A percentile compares a stretch with the other conserved stretches of the same genome.
Evolutionary conservation across 2,329 filamentous ascomycete species (phyloP).

Genomic region (Huntiella bhutanensis): DNA sequence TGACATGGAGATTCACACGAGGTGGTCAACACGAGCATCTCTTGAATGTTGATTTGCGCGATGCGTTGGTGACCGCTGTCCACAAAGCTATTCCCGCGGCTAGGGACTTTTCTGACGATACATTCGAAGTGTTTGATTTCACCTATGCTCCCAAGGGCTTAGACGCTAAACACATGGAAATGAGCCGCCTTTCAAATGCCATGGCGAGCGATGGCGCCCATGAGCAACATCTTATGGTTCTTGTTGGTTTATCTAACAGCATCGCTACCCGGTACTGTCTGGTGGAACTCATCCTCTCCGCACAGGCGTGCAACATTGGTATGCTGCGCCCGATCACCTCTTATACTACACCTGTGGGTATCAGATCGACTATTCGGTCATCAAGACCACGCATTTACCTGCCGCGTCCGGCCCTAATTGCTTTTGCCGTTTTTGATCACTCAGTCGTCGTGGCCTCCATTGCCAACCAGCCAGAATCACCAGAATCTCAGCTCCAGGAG

Average conservation of each 20-base stretch:
- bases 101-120: slow-evolving; percentile 31
- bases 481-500: slow-evolving; percentile 55
- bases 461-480: slow-evolving; percentile 44
- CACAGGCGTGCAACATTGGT: slow-evolving; percentile 34
- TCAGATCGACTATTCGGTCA: slow-evolving; percentile 20
- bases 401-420: slow-evolving; percentile 59
- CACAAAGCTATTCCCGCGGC: slow-evolving; percentile 32
- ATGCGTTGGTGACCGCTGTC: slow-evolving; percentile 43
- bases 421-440: slow-evolving; percentile 62
- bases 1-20: slow-evolving; percentile 77
- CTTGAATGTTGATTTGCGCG: slow-evolving; percentile 50
- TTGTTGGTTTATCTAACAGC: slow-evolving; percentile 37
- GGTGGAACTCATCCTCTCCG: slow-evolving; percentile 48
- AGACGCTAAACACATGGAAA: slow-evolving; percentile 29
- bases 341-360: slow-evolving; percentile 35
- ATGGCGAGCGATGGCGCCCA: slow-evolving; percentile 30
- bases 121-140: slow-evolving; percentile 64
- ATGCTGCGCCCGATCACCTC: slow-evolving; percentile 50
- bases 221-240: slow-evolving; percentile 39
- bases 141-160: slow-evolving; percentile 41
- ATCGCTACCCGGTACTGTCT: slow-evolving; percentile 48
- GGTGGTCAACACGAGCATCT: slow-evolving; percentile 64
- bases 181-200: slow-evolving; percentile 32
- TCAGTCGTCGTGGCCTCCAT: slow-evolving; percentile 64
- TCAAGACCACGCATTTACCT: slow-evolving; percentile 50